Base-by-base conservation (phyloP, 177 flowering plant species). In the Vitis hybrid region DNA sequence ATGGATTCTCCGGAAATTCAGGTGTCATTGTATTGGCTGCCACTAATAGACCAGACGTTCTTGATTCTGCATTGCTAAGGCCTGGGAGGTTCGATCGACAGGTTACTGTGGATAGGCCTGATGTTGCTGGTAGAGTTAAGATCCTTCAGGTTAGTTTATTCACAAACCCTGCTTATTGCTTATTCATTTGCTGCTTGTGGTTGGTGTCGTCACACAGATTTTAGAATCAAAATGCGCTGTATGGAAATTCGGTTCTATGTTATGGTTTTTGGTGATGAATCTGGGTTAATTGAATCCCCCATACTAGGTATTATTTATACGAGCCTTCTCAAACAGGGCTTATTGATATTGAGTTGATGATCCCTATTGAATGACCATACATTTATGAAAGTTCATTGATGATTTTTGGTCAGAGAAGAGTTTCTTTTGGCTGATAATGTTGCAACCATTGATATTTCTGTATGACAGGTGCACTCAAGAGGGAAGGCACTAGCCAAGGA, bases 1-100 rank as follows among this genome's bases (percentile, higher is more conserved):
- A 93, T 75, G 98, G 98, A 2, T 94, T 94, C 73, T 86, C 94
- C 0, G 98, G 97, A 0, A 94, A 94, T 74, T 88, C 92, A 0
- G 99, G 97, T 16, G 97, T 94, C 39, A 94, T 94, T 4, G 95
- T 94, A 45, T 77, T 94, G 81, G 98, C 98, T 4, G 97, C 98
- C 0, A 94, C 97, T 0, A 94, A 94, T 72, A 78, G 98, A 69
- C 97, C 98, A 0, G 97, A 94, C 82, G 97, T 94, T 57, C 97
- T 94, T 62, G 98, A 94, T 80, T 78, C 98, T 0, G 98, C 98
- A 1, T 79, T 94, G 89, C 67, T 94, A 73, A 81, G 98, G 77
- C 97, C 97, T 3, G 98, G 98, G 19, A 86, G 97, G 83, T 94
- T 94, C 56, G 98, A 94, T 82, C 67, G 98, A 18, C 98, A 94